Evolutionary conservation across 345 rosid species (phyloP).

Genomic region (Lumnitzera littorea): DNA sequence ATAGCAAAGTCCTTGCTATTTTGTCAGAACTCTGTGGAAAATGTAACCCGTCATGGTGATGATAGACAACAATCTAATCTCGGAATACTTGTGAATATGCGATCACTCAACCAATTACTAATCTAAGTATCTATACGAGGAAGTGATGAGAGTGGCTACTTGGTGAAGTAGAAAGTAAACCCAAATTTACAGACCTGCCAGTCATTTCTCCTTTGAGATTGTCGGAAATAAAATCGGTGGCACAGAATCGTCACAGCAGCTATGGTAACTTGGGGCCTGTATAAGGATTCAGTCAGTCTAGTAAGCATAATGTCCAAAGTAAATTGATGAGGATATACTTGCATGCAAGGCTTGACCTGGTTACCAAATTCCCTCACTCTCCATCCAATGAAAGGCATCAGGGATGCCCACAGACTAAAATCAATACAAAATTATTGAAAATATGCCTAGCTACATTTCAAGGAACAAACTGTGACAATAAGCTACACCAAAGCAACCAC

Average conservation of each 20-base stretch:
- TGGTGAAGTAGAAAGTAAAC: too few relatives aligned
- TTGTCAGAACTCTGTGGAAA: too few relatives aligned
- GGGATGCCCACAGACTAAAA: not conserved
- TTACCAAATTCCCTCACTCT: too few relatives aligned
- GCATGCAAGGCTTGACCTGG: too few relatives aligned
- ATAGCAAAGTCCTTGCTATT: too few relatives aligned
- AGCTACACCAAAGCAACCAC: too few relatives aligned
- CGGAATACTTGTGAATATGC: too few relatives aligned
- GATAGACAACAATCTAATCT: too few relatives aligned
- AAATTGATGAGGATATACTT: not conserved
- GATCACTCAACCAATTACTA: not conserved
- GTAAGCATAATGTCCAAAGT: not conserved
- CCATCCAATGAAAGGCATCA: not conserved
- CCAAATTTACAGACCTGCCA: conserved; percentile 31
- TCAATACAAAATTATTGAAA: not conserved
- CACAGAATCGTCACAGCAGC: conserved; percentile 56
- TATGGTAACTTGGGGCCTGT: conserved; percentile 56
- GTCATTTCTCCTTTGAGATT: conserved; percentile 52
- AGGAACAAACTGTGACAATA: too few relatives aligned
- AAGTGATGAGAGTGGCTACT: not conserved
- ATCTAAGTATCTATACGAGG: conserved; percentile 2
- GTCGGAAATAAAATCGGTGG: conserved; percentile 60
- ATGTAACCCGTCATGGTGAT: too few relatives aligned
- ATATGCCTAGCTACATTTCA: too few relatives aligned
- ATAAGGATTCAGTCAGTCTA: conserved; percentile 15